Evolutionary conservation across 306 rosid species (phyloP), one percentile per base, ranked within the genome.

Genomic region (Cotoneaster glaucophyllus): DNA sequence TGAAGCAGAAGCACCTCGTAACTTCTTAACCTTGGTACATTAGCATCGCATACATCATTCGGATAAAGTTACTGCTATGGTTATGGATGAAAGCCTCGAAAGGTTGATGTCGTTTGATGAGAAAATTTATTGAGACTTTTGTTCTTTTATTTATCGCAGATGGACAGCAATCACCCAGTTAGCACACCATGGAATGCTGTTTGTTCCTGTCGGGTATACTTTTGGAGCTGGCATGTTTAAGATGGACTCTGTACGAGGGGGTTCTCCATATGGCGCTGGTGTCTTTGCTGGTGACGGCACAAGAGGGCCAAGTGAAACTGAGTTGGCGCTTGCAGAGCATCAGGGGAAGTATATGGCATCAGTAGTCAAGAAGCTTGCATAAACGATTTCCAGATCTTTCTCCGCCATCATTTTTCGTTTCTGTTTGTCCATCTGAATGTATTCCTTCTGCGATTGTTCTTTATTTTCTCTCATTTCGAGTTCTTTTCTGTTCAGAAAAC

Each of bases 161-260:
- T 95, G 99, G 99, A 90, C 99, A 1, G 99, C 99, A 26, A 92
- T 95, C 84, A 92, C 93, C 24, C 99, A 95, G 78, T 80, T 95
- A 67, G 92, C 91, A 50, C 97, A 95, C 82, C 99, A 95, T 66
- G 99, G 99, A 78, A 95, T 95, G 99, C 69, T 92, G 74, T 95
- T 85, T 82, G 97, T 95, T 86, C 99, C 99, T 29, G 67, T 92
- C 12, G 99, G 99, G 64, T 95, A 90, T 84, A 95, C 97, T 45
- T 95, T 92, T 78, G 99, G 97, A 82, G 88, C 92, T 14, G 96
- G 91, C 22, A 92, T 95, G 97, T 92, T 92, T 79, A 95, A 86
- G 84, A 85, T 92, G 93, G 97, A 95, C 45, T 74, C 91, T 37
- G 82, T 88, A 68, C 80, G 97, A 88, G 99, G 97, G 72, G 99